Evolutionary conservation across 345 rosid genomes (phyloP), one percentile per base, ranked within the genome.

Genomic region (Heritiera littoralis): DNA sequence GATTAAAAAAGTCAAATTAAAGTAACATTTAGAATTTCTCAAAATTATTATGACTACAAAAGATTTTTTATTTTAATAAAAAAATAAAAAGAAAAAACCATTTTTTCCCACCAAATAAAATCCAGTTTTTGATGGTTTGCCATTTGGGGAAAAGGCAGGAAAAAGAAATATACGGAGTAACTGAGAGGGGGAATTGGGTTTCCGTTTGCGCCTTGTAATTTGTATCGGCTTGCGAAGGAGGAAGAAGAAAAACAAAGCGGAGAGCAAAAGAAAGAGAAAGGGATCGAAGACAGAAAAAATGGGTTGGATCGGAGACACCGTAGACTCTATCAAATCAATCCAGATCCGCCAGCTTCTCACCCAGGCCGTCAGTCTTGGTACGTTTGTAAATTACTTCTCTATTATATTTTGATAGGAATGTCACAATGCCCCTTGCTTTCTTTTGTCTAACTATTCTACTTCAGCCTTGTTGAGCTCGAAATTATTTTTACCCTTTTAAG

Each of bases 321-420:
- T 92, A 1, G 93, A 89, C 77, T 95, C 98, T 38, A 84, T 95
- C 54, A 91, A 88, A 85, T 88, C 94, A 14, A 86, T 91, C 43
- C 92, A 92, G 89, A 89, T 90, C 85, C 97, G 98, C 35, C 98
- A 92, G 85, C 86, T 92, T 61, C 92, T 95, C 80, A 85, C 89
- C 56, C 98, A 95, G 81, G 88, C 86, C 66, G 84, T 95, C 79
- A 89, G 91, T 80, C 93, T 93, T 30, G 99, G 99, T 95, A 78
- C 56, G 76, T 41, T 8, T 40, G 30, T 54, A 28, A 28, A 66
- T 40, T 23, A 49, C 28, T 66, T 66, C 12, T 40, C 70, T 66
- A 18, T 5, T 7, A 9, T 63, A 12, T 63, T 20, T 66, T 38
- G 4, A 17, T 7, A 0, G 7, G 74, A 23, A 46, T 69, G 18